Base-by-base conservation (phyloP, 352 stramenopile genomes). In the Elongisporangium undulatum region DNA sequence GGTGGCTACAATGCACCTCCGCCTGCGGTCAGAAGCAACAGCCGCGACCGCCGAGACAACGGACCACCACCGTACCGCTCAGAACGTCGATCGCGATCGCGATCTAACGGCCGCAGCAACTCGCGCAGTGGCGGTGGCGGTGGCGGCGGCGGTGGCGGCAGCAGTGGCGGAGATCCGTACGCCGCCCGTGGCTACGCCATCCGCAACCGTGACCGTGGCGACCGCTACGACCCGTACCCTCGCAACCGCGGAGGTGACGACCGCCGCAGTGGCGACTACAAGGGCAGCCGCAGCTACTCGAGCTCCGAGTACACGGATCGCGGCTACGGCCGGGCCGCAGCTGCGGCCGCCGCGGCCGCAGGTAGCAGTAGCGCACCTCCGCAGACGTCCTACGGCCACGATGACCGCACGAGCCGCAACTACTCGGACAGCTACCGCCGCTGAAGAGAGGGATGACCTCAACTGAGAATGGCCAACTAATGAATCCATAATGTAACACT, bases 341-440 rank as follows among this genome's bases (percentile, higher is more conserved):
- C 53, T 59, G 17, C 58, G 70, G 55, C 53, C 59, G 15, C 48
- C 53, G 29, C 59, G 51, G 20, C 4, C 39, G 20, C 19, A 53
- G 22, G 49, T 53, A 12, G 49, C 9, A 38, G 19, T 38, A 51
- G 16, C 54, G 63, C 74, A 59, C 69, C 69, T n/a, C 45, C 70
- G 6, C 51, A 61, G 29, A 56, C 63, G 41, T 55, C 63, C 34
- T 69, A 74, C 60, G 79, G 74, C 26, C 77, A 86, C 49, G 81
- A 87, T 22, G 81, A 88, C 55, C 78, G 78, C 55, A 75, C 64
- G 55, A 74, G 66, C 39, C 79, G 79, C 55, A 72, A 66, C 62
- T 86, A 89, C 58, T 56, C 61, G 45, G 64, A 60, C 49, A 71
- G 79, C 54, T 88, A 85, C 50, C 64, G 66, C 21, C 74, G 71